phyloP scores from a whole-genome alignment of 2,329 filamentous ascomycete species.

The Aspergillus latus region DNA sequence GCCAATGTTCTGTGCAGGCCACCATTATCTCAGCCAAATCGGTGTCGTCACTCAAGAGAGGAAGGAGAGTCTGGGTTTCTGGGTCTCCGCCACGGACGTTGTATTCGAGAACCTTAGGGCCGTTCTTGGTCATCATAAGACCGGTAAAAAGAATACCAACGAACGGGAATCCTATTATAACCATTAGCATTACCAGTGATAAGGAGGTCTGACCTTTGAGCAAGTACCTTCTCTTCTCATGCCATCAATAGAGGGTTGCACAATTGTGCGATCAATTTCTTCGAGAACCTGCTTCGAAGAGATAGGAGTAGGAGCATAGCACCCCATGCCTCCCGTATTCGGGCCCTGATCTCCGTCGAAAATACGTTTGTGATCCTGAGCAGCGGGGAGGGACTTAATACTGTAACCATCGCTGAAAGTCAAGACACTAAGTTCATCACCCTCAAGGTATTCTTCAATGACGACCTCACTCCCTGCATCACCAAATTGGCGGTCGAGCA shows the following conservation, averaged over 20 bases:
- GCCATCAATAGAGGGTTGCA: conserved; percentile 86
- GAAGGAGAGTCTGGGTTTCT: conserved; percentile 83
- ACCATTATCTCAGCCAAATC: conserved; percentile 88
- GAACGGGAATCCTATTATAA: conserved; percentile 39
- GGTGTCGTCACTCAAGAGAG: conserved; percentile 72
- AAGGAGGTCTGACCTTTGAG: conserved; percentile 24
- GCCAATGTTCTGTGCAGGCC: conserved; percentile 73
- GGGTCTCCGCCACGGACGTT: conserved; percentile 92
- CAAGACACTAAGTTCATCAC: conserved; percentile 88
- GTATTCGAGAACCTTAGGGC: conserved; percentile 85
- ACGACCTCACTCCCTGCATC: conserved; percentile 86
- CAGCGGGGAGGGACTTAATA: conserved; percentile 79
- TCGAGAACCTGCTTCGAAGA: conserved; percentile 71
- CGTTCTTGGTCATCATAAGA: conserved; percentile 83
- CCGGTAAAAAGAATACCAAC: conserved; percentile 56
- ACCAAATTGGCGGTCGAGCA: conserved; percentile 85
- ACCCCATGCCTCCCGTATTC: conserved; percentile 97
- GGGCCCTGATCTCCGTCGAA: conserved; percentile 86
- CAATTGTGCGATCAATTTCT: conserved; percentile 73
- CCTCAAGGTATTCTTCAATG: conserved; percentile 88
- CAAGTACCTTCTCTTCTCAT: conserved; percentile 73
- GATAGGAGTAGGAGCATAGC: conserved; percentile 86
- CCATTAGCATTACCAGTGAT: neutral
- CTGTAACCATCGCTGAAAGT: conserved; percentile 88
- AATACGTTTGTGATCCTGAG: conserved; percentile 95